Evolutionary conservation across 2,329 filamentous ascomycete species (phyloP).

Genomic region (Microsporum audouinii): DNA sequence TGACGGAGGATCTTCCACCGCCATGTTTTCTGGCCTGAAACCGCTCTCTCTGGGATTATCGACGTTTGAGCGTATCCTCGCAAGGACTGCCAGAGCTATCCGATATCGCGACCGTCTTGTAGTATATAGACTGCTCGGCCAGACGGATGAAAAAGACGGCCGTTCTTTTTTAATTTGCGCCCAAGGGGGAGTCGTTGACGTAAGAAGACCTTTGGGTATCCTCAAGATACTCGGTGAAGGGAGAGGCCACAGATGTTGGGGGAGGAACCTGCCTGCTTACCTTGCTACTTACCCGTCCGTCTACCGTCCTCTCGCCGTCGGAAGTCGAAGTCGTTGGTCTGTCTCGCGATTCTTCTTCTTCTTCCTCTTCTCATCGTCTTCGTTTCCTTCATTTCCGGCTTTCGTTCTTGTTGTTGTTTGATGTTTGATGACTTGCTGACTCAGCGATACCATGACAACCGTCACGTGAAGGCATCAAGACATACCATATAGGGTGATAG

Average conservation of each 20-base stretch:
- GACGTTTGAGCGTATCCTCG: background rate
- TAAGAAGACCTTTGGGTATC: background rate
- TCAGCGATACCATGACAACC: slow-evolving; percentile 2
- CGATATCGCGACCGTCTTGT: background rate
- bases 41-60: background rate
- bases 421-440: slow-evolving; percentile 2
- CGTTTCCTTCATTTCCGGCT: background rate
- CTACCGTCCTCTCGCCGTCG: background rate
- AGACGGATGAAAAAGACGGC: background rate
- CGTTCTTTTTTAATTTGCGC: background rate
- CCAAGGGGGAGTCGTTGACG: background rate
- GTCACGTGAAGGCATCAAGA: background rate
- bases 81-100: slow-evolving; percentile 19
- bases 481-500: background rate
- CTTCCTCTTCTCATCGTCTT: background rate
- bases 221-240: background rate
- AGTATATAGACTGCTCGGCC: background rate
- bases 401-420: background rate
- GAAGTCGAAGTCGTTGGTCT: background rate
- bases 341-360: background rate
- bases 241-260: background rate
- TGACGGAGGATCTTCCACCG: slow-evolving; percentile 9
- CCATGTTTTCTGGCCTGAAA: background rate
- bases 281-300: slow-evolving; percentile 4
- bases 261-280: slow-evolving; percentile 2